Evolutionary conservation across 495 filamentous ascomycete species (phyloP).

Genomic region (Xylaria cubensis): DNA sequence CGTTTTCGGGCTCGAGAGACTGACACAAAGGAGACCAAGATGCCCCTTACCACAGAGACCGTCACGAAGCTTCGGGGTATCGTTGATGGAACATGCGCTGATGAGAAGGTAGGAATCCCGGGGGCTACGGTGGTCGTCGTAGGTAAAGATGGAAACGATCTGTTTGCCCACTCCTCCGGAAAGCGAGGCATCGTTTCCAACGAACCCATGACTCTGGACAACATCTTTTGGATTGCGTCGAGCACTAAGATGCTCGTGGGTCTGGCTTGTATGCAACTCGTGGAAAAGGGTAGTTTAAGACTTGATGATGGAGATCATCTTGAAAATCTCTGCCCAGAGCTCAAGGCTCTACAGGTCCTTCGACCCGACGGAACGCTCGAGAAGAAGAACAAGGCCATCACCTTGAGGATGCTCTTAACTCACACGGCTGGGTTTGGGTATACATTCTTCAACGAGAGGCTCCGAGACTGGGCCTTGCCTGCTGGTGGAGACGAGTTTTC

Average conservation of each 20-base stretch:
- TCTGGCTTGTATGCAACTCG: constrained; percentile 67
- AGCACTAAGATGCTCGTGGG: constrained; percentile 62
- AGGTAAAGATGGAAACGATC: constrained; percentile 54
- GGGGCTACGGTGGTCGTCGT: constrained; percentile 56
- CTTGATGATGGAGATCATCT: constrained; percentile 59
- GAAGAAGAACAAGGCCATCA: constrained; percentile 62
- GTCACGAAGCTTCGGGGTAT: constrained; percentile 32
- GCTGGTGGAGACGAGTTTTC: constrained; percentile 61
- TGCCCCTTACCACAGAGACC: constrained; percentile 28
- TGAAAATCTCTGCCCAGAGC: constrained; percentile 38
- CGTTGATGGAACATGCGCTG: constrained; percentile 48
- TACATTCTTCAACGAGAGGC: constrained; percentile 59
- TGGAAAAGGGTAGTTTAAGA: constrained; percentile 59
- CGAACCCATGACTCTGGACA: constrained; percentile 56
- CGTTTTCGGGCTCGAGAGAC: background rate
- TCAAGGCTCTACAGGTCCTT: constrained; percentile 28
- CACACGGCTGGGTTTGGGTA: constrained; percentile 65
- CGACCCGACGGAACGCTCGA: constrained; percentile 47
- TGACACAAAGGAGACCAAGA: constrained; percentile 23
- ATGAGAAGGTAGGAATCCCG: constrained; percentile 49
- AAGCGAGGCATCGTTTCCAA: constrained; percentile 43
- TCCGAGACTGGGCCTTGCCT: constrained; percentile 54
- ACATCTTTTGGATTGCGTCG: constrained; percentile 64
- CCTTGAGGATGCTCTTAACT: constrained; percentile 65
- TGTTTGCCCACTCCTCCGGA: constrained; percentile 57